Conservation (phyloP, 176 grass and related monocot species). For the Cenchrus fungigraminus region DNA sequence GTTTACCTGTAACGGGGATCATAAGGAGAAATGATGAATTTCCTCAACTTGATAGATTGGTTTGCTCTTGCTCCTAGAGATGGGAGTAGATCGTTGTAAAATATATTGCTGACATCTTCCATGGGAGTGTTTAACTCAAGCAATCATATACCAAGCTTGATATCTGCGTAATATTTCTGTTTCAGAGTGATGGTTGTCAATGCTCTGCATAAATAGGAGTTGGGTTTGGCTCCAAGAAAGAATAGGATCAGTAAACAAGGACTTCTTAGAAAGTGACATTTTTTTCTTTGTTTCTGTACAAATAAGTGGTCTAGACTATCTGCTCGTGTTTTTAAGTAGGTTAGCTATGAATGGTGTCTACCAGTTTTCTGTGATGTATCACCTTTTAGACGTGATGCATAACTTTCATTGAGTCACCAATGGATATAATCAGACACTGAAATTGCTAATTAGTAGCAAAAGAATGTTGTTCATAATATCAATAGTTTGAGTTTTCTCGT, state of each 20-base stretch:
- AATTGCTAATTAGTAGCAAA: neutral
- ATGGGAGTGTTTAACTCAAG: constrained; percentile 40
- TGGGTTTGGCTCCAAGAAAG: constrained; percentile 35
- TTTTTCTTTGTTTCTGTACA: neutral
- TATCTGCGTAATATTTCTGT: constrained; percentile 32
- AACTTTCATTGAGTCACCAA: neutral
- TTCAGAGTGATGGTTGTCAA: neutral
- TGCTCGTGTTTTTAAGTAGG: constrained; percentile 40
- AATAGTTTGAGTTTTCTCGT: neutral
- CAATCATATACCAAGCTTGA: neutral
- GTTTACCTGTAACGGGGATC: constrained; percentile 81
- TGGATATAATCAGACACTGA: neutral
- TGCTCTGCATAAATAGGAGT: constrained; percentile 35
- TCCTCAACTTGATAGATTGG: constrained; percentile 64
- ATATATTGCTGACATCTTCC: constrained; percentile 50
- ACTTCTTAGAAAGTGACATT: constrained; percentile 24
- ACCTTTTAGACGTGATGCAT: neutral
- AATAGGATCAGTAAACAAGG: constrained; percentile 23
- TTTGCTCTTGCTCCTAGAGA: constrained; percentile 75
- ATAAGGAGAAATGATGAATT: constrained; percentile 76
- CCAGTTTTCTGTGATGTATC: constrained; percentile 2
- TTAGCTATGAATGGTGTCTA: constrained; percentile 24
- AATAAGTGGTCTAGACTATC: constrained; percentile 32
- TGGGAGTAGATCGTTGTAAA: constrained; percentile 64
- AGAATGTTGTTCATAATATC: neutral